Conservation (phyloP, 208 protist genomes). For the Leishmania aethiopica region DNA sequence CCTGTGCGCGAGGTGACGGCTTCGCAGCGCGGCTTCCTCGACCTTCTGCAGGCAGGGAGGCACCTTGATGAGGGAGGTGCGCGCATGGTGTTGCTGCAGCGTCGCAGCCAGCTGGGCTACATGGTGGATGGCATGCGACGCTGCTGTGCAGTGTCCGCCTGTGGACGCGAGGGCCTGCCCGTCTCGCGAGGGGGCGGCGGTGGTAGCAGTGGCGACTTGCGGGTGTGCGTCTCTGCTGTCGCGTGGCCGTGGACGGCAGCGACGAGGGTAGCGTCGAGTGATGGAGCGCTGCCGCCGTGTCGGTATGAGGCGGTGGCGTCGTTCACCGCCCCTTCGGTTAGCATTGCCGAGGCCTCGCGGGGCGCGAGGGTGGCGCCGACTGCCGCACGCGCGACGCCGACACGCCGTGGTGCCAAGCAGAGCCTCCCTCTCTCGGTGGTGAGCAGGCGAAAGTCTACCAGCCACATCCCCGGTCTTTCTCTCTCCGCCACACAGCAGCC, state of each 20-base stretch:
- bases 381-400: background rate
- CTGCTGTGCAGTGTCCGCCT: background rate
- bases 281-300: background rate
- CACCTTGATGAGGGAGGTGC: background rate
- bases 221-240: slow-evolving; percentile 25
- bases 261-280: background rate
- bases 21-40: slow-evolving; percentile 27
- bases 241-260: slow-evolving; percentile 21
- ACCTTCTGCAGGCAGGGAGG: slow-evolving; percentile 1
- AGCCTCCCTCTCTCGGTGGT: background rate
- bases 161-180: background rate
- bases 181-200: background rate
- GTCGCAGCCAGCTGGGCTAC: slow-evolving; percentile 1
- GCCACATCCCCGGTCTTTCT: slow-evolving; percentile 8
- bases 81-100: slow-evolving; percentile 7
- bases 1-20: slow-evolving; percentile 22
- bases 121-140: slow-evolving; percentile 5
- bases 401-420: background rate
- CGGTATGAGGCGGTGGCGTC: slow-evolving; percentile 1
- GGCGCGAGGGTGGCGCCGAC: background rate
- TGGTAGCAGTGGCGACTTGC: background rate
- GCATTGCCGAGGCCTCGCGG: background rate
- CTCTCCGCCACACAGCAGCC: slow-evolving; percentile 20
- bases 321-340: background rate
- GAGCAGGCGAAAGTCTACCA: slow-evolving; percentile 3